phyloP scores from a whole-genome alignment of 2,329 filamentous ascomycete genomes.

The Ophiostoma populinum region DNA sequence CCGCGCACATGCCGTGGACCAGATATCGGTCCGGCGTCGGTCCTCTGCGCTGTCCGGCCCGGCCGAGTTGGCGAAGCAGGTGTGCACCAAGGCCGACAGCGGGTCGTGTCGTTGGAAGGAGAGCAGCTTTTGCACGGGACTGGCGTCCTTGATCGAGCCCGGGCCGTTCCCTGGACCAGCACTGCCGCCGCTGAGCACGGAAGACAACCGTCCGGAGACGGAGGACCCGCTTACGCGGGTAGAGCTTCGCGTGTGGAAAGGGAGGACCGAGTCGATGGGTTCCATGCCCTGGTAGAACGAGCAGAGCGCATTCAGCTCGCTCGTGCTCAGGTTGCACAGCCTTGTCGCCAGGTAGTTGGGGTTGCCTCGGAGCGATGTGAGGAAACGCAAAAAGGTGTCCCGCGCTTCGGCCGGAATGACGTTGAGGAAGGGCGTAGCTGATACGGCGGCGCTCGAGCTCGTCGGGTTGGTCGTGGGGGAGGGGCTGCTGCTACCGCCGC shows the following conservation, averaged over 20 bases:
- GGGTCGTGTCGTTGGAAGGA: slow-evolving; percentile 83
- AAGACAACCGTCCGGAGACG: slow-evolving; percentile 11
- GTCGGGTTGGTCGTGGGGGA: background rate
- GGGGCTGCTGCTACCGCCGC: background rate
- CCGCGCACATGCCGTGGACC: slow-evolving; percentile 74
- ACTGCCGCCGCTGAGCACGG: background rate
- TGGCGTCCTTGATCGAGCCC: slow-evolving; percentile 4
- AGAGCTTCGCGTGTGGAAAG: slow-evolving; percentile 38
- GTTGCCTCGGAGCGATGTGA: slow-evolving; percentile 70
- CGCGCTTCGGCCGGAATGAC: slow-evolving; percentile 61
- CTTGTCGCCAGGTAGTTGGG: slow-evolving; percentile 75
- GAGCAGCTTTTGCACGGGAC: slow-evolving; percentile 62
- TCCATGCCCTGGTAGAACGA: slow-evolving; percentile 65
- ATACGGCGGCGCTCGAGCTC: slow-evolving; percentile 20
- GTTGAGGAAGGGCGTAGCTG: slow-evolving; percentile 42
- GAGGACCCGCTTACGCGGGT: slow-evolving; percentile 20
- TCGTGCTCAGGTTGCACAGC: slow-evolving; percentile 54
- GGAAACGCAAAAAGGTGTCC: slow-evolving; percentile 60
- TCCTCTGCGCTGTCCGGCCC: slow-evolving; percentile 71
- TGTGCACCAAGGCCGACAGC: slow-evolving; percentile 69
- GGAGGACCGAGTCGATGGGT: slow-evolving; percentile 67
- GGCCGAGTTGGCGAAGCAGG: slow-evolving; percentile 74
- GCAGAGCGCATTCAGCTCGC: slow-evolving; percentile 63
- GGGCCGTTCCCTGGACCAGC: background rate
- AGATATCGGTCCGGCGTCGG: slow-evolving; percentile 61